Percentiles rank a stretch among this genome's conserved stretches.
These are phyloP conservation scores for Nicotiana otophora DNA, from an alignment of 257 asterid genomes.

Conservation along the genomic window DNA sequence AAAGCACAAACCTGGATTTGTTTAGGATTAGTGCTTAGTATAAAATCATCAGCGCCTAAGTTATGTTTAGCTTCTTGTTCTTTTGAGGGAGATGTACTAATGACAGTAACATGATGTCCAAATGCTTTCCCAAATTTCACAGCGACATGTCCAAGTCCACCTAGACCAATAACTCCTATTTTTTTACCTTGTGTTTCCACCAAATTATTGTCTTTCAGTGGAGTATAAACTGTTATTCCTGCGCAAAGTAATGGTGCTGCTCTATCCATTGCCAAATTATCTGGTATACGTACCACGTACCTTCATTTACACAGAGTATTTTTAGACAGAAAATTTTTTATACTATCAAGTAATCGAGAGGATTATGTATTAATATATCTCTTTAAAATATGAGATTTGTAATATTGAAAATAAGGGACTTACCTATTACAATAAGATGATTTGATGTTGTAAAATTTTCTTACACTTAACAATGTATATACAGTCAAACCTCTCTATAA, in stretches of 20 bases:
- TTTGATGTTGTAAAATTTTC: too few species aligned
- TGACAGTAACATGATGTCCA: slow-evolving; percentile 69
- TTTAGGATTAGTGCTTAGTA: slow-evolving; percentile 48
- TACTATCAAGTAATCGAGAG: too few species aligned
- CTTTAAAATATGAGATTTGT: too few species aligned
- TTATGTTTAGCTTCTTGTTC: slow-evolving; percentile 64
- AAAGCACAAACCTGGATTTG: slow-evolving; percentile 54
- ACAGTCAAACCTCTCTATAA: too few species aligned
- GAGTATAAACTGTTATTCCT: slow-evolving; percentile 64
- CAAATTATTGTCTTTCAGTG: slow-evolving; percentile 60
- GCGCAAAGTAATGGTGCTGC: slow-evolving; percentile 84
- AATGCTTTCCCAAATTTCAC: slow-evolving; percentile 79
- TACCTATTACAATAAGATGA: too few species aligned
- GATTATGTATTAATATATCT: too few species aligned
- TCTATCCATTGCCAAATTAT: slow-evolving; percentile 68
- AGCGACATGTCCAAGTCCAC: slow-evolving; percentile 81
- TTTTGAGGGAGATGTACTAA: slow-evolving; percentile 80
- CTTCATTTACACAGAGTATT: slow-evolving; percentile 21
- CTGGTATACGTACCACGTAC: slow-evolving; percentile 70
- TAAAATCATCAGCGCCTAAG: slow-evolving; percentile 77
- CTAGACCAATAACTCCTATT: slow-evolving; percentile 66
- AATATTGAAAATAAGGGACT: too few species aligned
- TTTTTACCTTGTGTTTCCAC: slow-evolving; percentile 39
- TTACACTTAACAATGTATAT: too few species aligned
- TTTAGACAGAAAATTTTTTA: not conserved